A percentile compares a stretch with the other conserved stretches of the same genome.
phyloP scores from a whole-genome alignment of 305 asterid genomes.

The Fraxinus latifolia region DNA sequence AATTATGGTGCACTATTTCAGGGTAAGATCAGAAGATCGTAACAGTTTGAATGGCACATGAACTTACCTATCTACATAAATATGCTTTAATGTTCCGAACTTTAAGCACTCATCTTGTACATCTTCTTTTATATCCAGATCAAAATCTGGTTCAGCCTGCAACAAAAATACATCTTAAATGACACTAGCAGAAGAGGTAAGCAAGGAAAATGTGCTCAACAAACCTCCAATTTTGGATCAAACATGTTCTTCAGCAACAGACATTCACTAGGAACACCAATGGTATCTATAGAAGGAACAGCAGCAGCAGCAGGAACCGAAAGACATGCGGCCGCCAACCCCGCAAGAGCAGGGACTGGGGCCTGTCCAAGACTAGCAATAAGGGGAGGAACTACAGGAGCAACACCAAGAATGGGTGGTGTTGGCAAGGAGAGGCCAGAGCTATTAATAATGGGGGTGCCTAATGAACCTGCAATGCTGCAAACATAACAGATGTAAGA shows the following conservation, averaged over 20 bases:
- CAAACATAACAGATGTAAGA: slow-evolving; percentile 18
- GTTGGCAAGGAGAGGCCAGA: slow-evolving; percentile 26
- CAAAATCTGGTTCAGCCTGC: slow-evolving; percentile 67
- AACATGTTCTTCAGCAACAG: slow-evolving; percentile 73
- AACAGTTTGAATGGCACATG: neutral
- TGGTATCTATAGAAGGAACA: slow-evolving; percentile 34
- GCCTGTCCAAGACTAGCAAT: slow-evolving; percentile 10
- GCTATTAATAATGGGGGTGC: slow-evolving; percentile 8
- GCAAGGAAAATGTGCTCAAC: slow-evolving; percentile 11
- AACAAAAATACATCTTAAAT: slow-evolving; percentile 20
- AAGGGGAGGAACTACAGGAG: slow-evolving; percentile 6
- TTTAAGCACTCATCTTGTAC: slow-evolving; percentile 59
- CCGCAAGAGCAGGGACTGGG: slow-evolving; percentile 5
- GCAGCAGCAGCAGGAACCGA: slow-evolving; percentile 42
- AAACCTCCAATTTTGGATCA: slow-evolving; percentile 61
- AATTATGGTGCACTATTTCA: neutral
- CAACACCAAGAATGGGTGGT: slow-evolving; percentile 31
- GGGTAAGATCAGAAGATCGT: neutral
- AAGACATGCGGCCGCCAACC: slow-evolving; percentile 19
- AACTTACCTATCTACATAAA: slow-evolving; percentile 65
- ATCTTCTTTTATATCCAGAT: slow-evolving; percentile 71
- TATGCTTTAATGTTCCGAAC: slow-evolving; percentile 61
- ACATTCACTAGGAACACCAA: slow-evolving; percentile 74
- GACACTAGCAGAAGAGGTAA: neutral
- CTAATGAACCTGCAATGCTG: slow-evolving; percentile 44